These are phyloP conservation scores for Avena eriantha DNA, from an alignment of 176 grass and related monocot genomes.

Conservation along the genomic window DNA sequence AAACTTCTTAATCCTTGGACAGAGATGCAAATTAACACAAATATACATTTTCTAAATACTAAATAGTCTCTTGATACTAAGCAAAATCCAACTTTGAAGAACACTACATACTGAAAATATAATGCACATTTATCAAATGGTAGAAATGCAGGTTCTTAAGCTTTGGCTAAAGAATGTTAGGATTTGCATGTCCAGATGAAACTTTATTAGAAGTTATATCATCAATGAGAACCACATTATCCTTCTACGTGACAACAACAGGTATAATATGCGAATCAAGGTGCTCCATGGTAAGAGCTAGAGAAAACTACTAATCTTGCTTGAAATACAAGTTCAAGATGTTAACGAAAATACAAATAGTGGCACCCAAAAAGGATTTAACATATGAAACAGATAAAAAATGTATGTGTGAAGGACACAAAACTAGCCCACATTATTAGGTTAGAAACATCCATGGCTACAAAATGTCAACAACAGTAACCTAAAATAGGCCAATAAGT, in stretches of 20 bases:
- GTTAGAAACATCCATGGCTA: not conserved
- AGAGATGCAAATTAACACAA: not conserved
- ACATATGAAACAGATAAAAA: not conserved
- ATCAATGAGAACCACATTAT: conserved; percentile 2
- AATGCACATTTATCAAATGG: not conserved
- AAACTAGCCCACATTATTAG: not conserved
- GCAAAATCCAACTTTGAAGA: not conserved
- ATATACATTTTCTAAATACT: not conserved
- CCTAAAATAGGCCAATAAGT: not conserved
- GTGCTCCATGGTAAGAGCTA: conserved; percentile 12
- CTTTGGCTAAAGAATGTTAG: not conserved
- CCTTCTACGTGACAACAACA: not conserved
- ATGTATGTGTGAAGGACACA: not conserved
- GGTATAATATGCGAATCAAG: not conserved
- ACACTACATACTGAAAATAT: not conserved
- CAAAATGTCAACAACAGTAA: not conserved
- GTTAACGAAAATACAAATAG: not conserved
- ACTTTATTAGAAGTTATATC: not conserved
- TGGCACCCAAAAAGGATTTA: not conserved
- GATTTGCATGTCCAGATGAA: conserved; percentile 9
- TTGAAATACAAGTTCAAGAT: conserved; percentile 23
- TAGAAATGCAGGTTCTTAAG: not conserved
- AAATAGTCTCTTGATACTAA: not conserved
- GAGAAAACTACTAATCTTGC: not conserved
- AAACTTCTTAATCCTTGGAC: no score